phyloP scores from a whole-genome alignment of 768 basidiomycete species.

The Lactifluus hygrophoroides region DNA sequence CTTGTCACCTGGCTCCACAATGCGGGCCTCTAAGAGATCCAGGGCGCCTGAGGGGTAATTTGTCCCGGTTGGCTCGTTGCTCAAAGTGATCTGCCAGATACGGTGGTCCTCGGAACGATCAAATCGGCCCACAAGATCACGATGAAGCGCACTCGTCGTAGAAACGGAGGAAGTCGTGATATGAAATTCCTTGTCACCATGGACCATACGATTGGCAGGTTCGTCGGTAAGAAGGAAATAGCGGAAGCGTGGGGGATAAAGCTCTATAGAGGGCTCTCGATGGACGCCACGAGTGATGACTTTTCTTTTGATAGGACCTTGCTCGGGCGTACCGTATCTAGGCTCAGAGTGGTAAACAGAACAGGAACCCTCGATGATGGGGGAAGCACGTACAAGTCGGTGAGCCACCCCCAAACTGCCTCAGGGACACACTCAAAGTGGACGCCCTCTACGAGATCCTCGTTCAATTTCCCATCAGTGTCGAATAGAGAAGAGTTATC shows the following conservation, averaged over 20 bases:
- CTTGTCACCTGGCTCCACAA: slow-evolving; percentile 39
- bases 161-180: slow-evolving; percentile 46
- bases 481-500: slow-evolving; percentile 65
- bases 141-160: slow-evolving; percentile 35
- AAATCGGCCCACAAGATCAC: slow-evolving; percentile 17
- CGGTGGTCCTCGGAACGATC: slow-evolving; percentile 32
- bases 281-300: slow-evolving; percentile 53
- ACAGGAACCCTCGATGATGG: neutral
- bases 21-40: slow-evolving; percentile 28
- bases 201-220: slow-evolving; percentile 23
- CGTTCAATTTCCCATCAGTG: slow-evolving; percentile 38
- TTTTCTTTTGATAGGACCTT: slow-evolving; percentile 49
- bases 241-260: slow-evolving; percentile 58
- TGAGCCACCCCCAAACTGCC: slow-evolving; percentile 60
- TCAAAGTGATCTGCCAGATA: slow-evolving; percentile 51
- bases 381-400: slow-evolving; percentile 51
- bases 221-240: slow-evolving; percentile 37
- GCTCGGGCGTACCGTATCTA: slow-evolving; percentile 64
- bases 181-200: slow-evolving; percentile 26
- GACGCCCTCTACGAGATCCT: slow-evolving; percentile 46
- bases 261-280: slow-evolving; percentile 52
- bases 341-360: neutral
- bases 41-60: slow-evolving; percentile 16
- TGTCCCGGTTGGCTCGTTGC: slow-evolving; percentile 13
- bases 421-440: slow-evolving; percentile 72